Conservation (phyloP, 176 grass and related monocot species). For the Pontederia paniculata region DNA sequence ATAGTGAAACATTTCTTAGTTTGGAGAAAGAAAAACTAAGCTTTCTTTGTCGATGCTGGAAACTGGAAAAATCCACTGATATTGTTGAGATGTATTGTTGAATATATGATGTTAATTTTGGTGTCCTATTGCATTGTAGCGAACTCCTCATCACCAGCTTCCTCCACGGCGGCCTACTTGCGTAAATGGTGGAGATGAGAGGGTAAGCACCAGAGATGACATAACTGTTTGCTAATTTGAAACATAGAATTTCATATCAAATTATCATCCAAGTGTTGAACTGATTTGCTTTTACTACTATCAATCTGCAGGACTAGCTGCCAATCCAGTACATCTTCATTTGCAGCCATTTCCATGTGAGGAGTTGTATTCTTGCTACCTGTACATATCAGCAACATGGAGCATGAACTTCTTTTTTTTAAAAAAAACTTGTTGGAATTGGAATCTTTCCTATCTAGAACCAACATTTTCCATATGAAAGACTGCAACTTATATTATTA, state of each 20-base stretch:
- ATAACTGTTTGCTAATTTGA: neutral
- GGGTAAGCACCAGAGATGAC: conserved; percentile 19
- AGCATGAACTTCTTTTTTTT: conserved; percentile 20
- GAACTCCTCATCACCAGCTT: conserved; percentile 74
- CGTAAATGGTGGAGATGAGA: conserved; percentile 34
- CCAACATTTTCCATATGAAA: too few relatives aligned
- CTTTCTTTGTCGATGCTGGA: neutral
- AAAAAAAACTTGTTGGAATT: conserved; percentile 7
- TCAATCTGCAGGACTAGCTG: neutral
- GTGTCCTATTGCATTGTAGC: conserved; percentile 25
- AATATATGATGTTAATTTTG: neutral
- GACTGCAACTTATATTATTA: too few relatives aligned
- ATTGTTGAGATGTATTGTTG: neutral
- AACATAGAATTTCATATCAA: too few relatives aligned
- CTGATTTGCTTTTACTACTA: too few relatives aligned
- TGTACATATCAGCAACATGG: conserved; percentile 18
- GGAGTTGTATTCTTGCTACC: neutral
- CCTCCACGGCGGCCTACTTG: conserved; percentile 85
- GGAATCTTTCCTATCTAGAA: conserved; percentile 8
- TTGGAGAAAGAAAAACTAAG: conserved; percentile 1
- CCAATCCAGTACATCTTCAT: neutral
- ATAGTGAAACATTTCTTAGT: neutral
- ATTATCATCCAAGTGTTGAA: neutral
- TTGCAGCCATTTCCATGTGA: neutral
- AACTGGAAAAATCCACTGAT: neutral